phyloP scores from a whole-genome alignment of 805 yeast species.

The Myxozyma melibiosi region DNA sequence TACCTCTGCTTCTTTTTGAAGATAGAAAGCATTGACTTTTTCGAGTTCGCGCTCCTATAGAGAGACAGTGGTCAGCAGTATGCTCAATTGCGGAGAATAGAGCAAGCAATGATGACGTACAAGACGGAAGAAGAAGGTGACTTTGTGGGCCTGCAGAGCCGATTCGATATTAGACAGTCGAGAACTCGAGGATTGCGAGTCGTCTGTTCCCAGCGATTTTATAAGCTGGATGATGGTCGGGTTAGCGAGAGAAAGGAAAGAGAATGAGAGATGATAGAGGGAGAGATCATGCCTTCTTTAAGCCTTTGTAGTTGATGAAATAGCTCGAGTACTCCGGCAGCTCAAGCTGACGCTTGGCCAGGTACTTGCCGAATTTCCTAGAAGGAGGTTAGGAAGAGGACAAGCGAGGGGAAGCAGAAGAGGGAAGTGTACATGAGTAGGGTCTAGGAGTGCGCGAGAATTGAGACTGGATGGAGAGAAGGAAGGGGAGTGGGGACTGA shows the following conservation, averaged over 20 bases:
- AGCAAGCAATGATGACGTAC: slow-evolving; percentile 91
- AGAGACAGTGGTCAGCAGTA: slow-evolving; percentile 41
- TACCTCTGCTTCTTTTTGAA: slow-evolving; percentile 82
- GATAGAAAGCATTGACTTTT: slow-evolving; percentile 88
- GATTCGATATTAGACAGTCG: slow-evolving; percentile 47
- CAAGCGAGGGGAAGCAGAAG: background rate
- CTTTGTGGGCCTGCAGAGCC: slow-evolving; percentile 82
- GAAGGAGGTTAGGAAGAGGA: background rate
- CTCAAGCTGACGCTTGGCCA: slow-evolving; percentile 92
- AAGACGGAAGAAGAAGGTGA: slow-evolving; percentile 80
- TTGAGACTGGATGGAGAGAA: too few relatives aligned
- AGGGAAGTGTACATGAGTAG: background rate
- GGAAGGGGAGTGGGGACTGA: too few relatives aligned
- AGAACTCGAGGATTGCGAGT: slow-evolving; percentile 34
- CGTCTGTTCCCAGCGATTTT: slow-evolving; percentile 67
- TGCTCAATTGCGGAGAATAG: slow-evolving; percentile 87
- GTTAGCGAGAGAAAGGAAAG: background rate
- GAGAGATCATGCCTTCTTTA: slow-evolving; percentile 58
- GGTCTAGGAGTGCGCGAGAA: too few relatives aligned
- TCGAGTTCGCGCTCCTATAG: slow-evolving; percentile 82
- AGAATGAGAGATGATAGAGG: too few relatives aligned
- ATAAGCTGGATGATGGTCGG: slow-evolving; percentile 53
- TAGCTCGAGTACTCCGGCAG: slow-evolving; percentile 92
- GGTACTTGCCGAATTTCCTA: slow-evolving; percentile 91
- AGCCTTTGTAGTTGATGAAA: slow-evolving; percentile 91